Conservation (phyloP, 2,329 filamentous ascomycete genomes). For the Hawksworthiomyces lignivorus region DNA sequence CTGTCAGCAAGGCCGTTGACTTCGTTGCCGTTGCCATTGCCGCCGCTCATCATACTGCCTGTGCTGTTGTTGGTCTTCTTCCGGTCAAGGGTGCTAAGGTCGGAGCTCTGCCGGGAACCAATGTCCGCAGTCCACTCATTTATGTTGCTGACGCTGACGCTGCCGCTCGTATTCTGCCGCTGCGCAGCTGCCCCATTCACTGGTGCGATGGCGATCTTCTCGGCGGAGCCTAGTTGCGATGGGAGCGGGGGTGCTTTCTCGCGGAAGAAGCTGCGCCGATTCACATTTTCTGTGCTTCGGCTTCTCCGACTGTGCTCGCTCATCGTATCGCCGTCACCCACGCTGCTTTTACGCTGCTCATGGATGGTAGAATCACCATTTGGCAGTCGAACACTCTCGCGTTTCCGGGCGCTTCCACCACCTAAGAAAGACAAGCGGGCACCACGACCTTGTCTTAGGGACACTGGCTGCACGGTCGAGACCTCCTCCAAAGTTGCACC, state of each 20-base stretch:
- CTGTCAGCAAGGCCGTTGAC: slow-evolving; percentile 1
- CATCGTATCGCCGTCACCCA: slow-evolving; percentile 22
- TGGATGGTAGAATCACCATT: slow-evolving; percentile 9
- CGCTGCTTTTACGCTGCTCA: slow-evolving; percentile 13
- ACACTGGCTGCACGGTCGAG: slow-evolving; percentile 42
- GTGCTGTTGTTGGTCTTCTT: slow-evolving; percentile 16
- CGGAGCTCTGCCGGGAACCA: slow-evolving; percentile 19
- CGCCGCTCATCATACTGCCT: neutral
- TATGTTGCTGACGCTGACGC: slow-evolving; percentile 10
- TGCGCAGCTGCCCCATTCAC: neutral
- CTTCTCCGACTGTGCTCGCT: slow-evolving; percentile 17
- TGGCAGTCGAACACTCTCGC: slow-evolving; percentile 11
- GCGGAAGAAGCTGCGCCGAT: slow-evolving; percentile 40
- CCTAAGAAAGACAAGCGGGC: slow-evolving; percentile 51
- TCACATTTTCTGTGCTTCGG: slow-evolving; percentile 25
- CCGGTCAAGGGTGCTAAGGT: slow-evolving; percentile 14
- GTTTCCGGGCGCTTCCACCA: slow-evolving; percentile 27
- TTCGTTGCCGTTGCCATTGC: slow-evolving; percentile 8
- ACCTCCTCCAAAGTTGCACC: slow-evolving; percentile 34
- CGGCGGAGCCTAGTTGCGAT: neutral
- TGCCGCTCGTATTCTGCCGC: neutral
- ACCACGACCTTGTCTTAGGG: slow-evolving; percentile 41
- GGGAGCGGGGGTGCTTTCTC: slow-evolving; percentile 7
- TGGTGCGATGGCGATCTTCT: neutral
- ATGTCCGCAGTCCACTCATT: slow-evolving; percentile 25